Base-by-base conservation (phyloP, 768 basidiomycete species). In the Lyophyllum shimeji region DNA sequence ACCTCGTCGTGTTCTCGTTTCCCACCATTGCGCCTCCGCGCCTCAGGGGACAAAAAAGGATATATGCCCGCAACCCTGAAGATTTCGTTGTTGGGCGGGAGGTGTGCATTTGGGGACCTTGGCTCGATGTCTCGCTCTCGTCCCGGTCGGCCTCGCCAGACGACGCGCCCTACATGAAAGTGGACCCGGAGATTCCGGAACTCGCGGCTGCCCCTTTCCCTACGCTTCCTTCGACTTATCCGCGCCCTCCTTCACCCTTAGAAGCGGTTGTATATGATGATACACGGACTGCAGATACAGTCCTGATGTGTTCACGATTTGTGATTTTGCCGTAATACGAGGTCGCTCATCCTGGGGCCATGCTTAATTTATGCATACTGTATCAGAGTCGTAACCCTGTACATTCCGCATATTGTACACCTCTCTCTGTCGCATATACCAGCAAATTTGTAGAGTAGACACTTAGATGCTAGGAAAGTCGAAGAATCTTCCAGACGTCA, bases 61-160 rank as follows among this genome's bases (percentile, higher is more conserved):
- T 68, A 11, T 55, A 62, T 5, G 62, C 68, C 54, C 71, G 74
- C 46, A 71, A 71, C 50, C 63, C 67, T 1, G 74, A 74, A 34
- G 66, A 67, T 5, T 75, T 84, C 24, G 58, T 65, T 9, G 70
- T 71, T 20, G 81, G 77, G 0, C 62, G 61, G 7, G 75, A 76
- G 1, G 66, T 83, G 12, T 68, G 71, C 43, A 69, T 78, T 7
- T 84, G 82, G 79, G 63, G 71, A 34, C 83, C 84, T 3, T 85
- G 81, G 81, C 72, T 77, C 2, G 74, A 75, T 46, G 61, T 78
- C 39, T 60, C 67, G 1, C 39, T 76, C 11, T 52, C 57, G 1
- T 55, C 62, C 6, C 58, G 62, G 18, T 25, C 47, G 23, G 12
- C 53, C 20, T 33, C 52, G 18, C n/a, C n/a, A n/a, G 27, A 52